Evolutionary conservation across 2,329 filamentous ascomycete genomes (phyloP).

Genomic region (Gliomastix tumulicola): DNA sequence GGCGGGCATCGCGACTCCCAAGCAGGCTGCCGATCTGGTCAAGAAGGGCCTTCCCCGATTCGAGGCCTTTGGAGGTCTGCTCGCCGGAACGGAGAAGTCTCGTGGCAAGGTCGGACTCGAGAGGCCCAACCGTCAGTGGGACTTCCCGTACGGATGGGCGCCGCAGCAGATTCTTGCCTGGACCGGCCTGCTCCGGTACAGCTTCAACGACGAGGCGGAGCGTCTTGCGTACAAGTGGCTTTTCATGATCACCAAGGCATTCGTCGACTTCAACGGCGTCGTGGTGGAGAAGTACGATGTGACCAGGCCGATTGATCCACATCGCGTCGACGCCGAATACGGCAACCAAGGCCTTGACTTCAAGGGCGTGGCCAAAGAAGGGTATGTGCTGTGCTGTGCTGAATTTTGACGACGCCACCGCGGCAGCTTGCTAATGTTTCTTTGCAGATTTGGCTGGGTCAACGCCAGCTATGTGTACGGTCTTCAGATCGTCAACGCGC

Average conservation of each 20-base stretch:
- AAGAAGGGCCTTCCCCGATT: conserved; percentile 77
- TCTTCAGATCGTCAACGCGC: conserved; percentile 77
- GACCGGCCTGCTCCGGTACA: conserved; percentile 87
- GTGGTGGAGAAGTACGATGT: conserved; percentile 99
- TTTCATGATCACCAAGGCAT: conserved; percentile 97
- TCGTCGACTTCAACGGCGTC: conserved; percentile 96
- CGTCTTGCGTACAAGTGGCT: conserved; percentile 92
- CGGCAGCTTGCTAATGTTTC: conserved; percentile 1
- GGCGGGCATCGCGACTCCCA: conserved; percentile 81
- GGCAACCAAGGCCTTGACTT: conserved; percentile 95
- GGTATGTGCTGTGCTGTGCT: conserved; percentile 53
- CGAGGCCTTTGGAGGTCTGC: conserved; percentile 78
- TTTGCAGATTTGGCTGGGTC: conserved; percentile 86
- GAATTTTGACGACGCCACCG: neutral
- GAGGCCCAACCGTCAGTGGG: conserved; percentile 94
- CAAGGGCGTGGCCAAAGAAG: conserved; percentile 91
- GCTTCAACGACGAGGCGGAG: conserved; percentile 85
- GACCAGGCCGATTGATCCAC: conserved; percentile 80
- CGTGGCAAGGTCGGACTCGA: conserved; percentile 73
- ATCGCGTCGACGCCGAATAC: conserved; percentile 93
- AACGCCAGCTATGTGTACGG: conserved; percentile 97
- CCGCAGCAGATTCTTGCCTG: conserved; percentile 98
- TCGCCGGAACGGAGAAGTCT: conserved; percentile 85
- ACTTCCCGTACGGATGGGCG: conserved; percentile 97
- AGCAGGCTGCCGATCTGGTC: conserved; percentile 80